Conservation (phyloP, 805 yeast species). For the Saccharomycopsis vini region DNA sequence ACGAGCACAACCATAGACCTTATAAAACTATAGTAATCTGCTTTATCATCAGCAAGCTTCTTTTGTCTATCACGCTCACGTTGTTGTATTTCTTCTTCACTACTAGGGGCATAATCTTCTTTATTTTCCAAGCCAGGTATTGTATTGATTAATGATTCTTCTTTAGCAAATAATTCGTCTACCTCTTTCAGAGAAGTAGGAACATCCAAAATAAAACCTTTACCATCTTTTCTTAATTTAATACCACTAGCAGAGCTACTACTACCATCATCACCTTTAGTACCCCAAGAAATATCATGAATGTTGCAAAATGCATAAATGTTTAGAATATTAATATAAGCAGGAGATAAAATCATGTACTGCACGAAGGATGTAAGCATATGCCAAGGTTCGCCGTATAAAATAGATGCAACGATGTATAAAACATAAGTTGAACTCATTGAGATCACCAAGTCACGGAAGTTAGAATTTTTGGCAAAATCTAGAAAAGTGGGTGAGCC, state of each 20-base stretch:
- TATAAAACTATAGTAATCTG: constrained; percentile 67
- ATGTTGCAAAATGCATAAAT: constrained; percentile 64
- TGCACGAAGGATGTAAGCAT: constrained; percentile 47
- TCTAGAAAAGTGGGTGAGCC: constrained; percentile 34
- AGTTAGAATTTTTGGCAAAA: constrained; percentile 37
- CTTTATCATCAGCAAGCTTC: constrained; percentile 27
- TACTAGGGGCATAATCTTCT: constrained; percentile 39
- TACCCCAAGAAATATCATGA: constrained; percentile 69
- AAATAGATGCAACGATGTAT: constrained; percentile 47
- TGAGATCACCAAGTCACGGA: constrained; percentile 46
- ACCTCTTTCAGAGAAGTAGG: constrained; percentile 41
- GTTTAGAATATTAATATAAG: constrained; percentile 48
- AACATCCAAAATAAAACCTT: constrained; percentile 43
- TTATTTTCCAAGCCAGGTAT: constrained; percentile 43
- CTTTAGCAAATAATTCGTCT: constrained; percentile 39
- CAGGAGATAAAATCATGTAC: constrained; percentile 42
- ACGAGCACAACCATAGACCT: constrained; percentile 81
- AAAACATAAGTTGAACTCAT: constrained; percentile 53
- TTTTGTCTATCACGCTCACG: constrained; percentile 24
- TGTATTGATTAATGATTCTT: constrained; percentile 22
- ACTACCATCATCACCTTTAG: constrained; percentile 54
- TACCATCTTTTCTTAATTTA: constrained; percentile 44
- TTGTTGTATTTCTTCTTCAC: constrained; percentile 18
- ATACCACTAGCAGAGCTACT: constrained; percentile 34
- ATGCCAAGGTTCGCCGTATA: constrained; percentile 63